Conservation (phyloP, 2,329 filamentous ascomycete species). For the Rachicladosporium sp. region DNA sequence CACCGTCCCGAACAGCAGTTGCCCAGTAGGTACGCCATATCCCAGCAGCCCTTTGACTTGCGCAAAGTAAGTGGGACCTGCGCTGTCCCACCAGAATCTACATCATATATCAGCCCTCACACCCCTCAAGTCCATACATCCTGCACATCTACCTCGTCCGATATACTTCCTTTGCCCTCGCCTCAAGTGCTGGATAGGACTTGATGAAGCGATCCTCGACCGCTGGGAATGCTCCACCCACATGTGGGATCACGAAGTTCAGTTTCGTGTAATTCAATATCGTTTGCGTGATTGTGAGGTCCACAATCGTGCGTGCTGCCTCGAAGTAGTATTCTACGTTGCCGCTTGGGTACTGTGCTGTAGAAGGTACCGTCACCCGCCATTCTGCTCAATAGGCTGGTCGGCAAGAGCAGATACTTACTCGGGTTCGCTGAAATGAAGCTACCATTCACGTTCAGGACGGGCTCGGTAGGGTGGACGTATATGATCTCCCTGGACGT, state of each 20-base stretch:
- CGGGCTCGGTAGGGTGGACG: conserved; percentile 38
- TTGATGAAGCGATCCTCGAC: conserved; percentile 29
- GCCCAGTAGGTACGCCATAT: conserved; percentile 18
- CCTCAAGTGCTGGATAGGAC: conserved; percentile 12
- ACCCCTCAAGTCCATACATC: conserved; percentile 12
- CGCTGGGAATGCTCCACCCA: conserved; percentile 31
- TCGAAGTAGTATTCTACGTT: conserved; percentile 40
- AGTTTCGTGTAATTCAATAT: conserved; percentile 31
- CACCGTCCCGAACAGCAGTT: conserved; percentile 27
- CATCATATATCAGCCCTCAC: not conserved
- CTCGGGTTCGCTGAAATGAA: conserved; percentile 10
- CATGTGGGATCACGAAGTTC: conserved; percentile 34
- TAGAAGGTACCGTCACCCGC: too few relatives aligned
- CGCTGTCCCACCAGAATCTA: conserved; percentile 20
- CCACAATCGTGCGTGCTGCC: conserved; percentile 32
- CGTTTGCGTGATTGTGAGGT: conserved; percentile 33
- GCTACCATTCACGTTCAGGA: conserved; percentile 10
- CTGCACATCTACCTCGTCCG: conserved; percentile 6
- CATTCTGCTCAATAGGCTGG: too few relatives aligned
- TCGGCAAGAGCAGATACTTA: conserved; percentile 10
- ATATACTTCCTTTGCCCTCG: too few relatives aligned
- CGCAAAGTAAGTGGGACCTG: conserved; percentile 25
- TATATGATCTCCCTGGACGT: conserved; percentile 26
- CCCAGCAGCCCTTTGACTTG: conserved; percentile 25
- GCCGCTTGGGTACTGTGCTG: conserved; percentile 18